Percentiles rank a stretch among this genome's conserved stretches.
Conservation (phyloP, 106 monocot species). For the Dioscorea dumetorum region DNA sequence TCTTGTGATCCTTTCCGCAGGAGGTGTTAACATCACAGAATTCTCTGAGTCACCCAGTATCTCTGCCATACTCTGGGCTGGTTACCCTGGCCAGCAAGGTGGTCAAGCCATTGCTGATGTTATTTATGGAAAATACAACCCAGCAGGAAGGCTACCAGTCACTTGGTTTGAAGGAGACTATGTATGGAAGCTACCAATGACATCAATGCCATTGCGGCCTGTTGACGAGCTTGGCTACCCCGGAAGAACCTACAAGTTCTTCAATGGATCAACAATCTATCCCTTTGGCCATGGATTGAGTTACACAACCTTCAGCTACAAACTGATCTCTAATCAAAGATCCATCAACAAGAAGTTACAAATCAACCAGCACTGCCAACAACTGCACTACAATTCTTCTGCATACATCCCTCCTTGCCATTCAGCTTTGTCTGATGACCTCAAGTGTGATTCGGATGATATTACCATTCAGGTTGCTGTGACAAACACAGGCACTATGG, state of each 20-base stretch:
- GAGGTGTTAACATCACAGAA: slow-evolving; percentile 13
- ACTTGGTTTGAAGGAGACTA: slow-evolving; percentile 33
- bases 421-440: background rate
- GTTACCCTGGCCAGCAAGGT: slow-evolving; percentile 39
- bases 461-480: slow-evolving; percentile 19
- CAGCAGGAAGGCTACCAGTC: slow-evolving; percentile 38
- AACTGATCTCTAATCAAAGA: background rate
- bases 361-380: slow-evolving; percentile 8
- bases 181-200: slow-evolving; percentile 20
- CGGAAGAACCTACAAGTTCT: slow-evolving; percentile 48
- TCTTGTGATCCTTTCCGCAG: slow-evolving; percentile 24
- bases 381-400: slow-evolving; percentile 8
- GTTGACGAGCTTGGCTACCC: slow-evolving; percentile 24
- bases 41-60: slow-evolving; percentile 15
- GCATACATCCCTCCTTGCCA: slow-evolving; percentile 12
- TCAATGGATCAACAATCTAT: slow-evolving; percentile 21
- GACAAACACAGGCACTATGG: slow-evolving; percentile 17
- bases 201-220: slow-evolving; percentile 25
- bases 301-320: slow-evolving; percentile 38
- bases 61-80: slow-evolving; percentile 35
- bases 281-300: slow-evolving; percentile 41
- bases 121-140: slow-evolving; percentile 30
- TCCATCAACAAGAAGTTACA: background rate
- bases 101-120: slow-evolving; percentile 39
- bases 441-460: slow-evolving; percentile 12